Evolutionary conservation across 805 yeast genomes (phyloP), one percentile per base, ranked within the genome.

Genomic region (Kluyveromyces wickerhamii): DNA sequence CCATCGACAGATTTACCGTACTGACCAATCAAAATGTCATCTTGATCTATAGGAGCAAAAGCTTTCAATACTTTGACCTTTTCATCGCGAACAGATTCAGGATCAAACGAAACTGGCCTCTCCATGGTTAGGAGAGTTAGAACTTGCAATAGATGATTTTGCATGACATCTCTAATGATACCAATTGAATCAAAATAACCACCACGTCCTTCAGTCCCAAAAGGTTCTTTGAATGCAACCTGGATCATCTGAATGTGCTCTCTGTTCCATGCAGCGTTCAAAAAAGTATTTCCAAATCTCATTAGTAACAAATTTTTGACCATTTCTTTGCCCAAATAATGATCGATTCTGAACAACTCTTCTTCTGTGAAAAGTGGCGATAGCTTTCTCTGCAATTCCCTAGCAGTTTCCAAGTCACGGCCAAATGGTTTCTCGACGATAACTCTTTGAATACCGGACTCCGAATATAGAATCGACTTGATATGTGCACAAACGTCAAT

Each of bases 201-300:
- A 48, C 98, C 98, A 58, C 98, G 77, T 38, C 98, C 98, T 65
- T 92, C 96, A 26, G 98, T 92, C 37, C 98, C 98, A 51, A 92
- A 92, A n/a, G 92, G 85, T 66, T 92, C 98, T 67, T 92, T 92
- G 71, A 92, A 89, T 10, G 89, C 74, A 47, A 92, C 77, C 67
- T 89, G 96, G 42, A 92, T 78, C 25, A 79, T 74, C 42, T 76
- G 70, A 53, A 92, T 77, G 60, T 73, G 80, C 44, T 82, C 72
- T 57, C 70, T 78, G 66, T 82, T 80, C 96, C 96, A 92, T 37
- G 82, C 74, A n/a, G 94, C 85, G 52, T 74, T 74, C 54, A 92
- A 69, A 60, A 89, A 74, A 55, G 79, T 79, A 65, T 92, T 92
- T 48, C 94, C 95, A 54, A 92, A 92, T 55, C 98, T 76, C 51